Percentiles rank a stretch among this genome's conserved stretches.
Conservation (phyloP, 192 early-diverging fungal genomes). For the Chytriomyces hyalinus region DNA sequence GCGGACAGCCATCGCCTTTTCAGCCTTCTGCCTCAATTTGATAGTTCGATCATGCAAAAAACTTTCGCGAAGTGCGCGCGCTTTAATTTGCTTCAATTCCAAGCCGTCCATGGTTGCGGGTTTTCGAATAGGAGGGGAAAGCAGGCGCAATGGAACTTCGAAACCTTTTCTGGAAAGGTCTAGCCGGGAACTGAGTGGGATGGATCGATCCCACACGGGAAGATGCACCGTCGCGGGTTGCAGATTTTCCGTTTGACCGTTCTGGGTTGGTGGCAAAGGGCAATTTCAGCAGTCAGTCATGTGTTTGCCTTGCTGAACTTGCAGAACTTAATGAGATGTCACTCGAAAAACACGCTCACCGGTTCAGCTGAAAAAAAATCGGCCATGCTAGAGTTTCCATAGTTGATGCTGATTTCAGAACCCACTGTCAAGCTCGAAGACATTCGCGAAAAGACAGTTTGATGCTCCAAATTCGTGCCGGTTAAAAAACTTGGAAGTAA, state of each 20-base stretch:
- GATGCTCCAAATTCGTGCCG: not conserved
- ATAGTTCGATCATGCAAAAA: slow-evolving; percentile 32
- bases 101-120: slow-evolving; percentile 3
- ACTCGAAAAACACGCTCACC: not conserved
- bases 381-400: no score
- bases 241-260: not conserved
- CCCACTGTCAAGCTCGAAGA: not conserved
- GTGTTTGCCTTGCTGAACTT: not conserved
- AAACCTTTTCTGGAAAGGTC: not conserved
- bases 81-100: slow-evolving; percentile 37
- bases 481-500: not conserved
- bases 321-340: not conserved
- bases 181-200: slow-evolving; percentile 21
- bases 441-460: not conserved
- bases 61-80: slow-evolving; percentile 32
- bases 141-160: slow-evolving; percentile 17
- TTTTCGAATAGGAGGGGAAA: slow-evolving; percentile 11
- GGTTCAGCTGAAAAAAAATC: no score
- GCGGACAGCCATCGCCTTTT: slow-evolving; percentile 28
- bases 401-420: not conserved
- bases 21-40: slow-evolving; percentile 36
- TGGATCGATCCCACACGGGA: slow-evolving; percentile 30
- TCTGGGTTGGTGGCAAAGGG: no score
- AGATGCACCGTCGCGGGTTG: not conserved
- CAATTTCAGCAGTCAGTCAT: not conserved